Evolutionary conservation across 2,329 filamentous ascomycete species (phyloP).

Genomic region (Colletotrichum caudatum): DNA sequence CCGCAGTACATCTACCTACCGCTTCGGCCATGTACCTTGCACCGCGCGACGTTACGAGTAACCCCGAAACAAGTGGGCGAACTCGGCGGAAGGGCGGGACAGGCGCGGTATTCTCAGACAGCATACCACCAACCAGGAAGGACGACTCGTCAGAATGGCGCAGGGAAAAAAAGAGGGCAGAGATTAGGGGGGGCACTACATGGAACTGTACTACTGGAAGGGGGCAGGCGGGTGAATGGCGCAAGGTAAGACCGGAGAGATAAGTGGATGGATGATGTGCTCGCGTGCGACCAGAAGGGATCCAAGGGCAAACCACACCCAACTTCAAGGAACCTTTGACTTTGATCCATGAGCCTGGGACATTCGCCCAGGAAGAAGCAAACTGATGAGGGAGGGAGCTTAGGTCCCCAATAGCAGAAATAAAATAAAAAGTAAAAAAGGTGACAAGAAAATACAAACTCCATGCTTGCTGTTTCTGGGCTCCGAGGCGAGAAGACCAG

Average conservation of each 20-base stretch:
- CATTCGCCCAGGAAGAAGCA: neutral
- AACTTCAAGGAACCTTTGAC: conserved; percentile 21
- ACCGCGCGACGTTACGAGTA: conserved; percentile 35
- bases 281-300: conserved; percentile 39
- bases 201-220: conserved; percentile 17
- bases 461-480: conserved; percentile 3
- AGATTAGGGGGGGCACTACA: conserved; percentile 9
- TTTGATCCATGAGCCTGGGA: conserved; percentile 24
- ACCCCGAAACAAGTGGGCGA: conserved; percentile 34
- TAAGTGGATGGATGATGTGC: conserved; percentile 37
- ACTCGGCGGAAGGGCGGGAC: conserved; percentile 29
- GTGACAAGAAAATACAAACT: neutral
- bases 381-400: neutral
- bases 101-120: conserved; percentile 20
- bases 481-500: neutral
- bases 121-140: conserved; percentile 1
- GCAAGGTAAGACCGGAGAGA: conserved; percentile 32
- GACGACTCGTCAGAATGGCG: neutral
- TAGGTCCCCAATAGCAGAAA: neutral
- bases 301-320: conserved; percentile 29
- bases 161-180: neutral
- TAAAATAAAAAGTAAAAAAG: neutral
- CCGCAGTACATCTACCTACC: conserved; percentile 15
- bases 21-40: conserved; percentile 20
- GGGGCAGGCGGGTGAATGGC: conserved; percentile 29